These are phyloP conservation scores for Ogataea polymorpha DNA, from an alignment of 805 yeast species.

Conservation along the genomic window DNA sequence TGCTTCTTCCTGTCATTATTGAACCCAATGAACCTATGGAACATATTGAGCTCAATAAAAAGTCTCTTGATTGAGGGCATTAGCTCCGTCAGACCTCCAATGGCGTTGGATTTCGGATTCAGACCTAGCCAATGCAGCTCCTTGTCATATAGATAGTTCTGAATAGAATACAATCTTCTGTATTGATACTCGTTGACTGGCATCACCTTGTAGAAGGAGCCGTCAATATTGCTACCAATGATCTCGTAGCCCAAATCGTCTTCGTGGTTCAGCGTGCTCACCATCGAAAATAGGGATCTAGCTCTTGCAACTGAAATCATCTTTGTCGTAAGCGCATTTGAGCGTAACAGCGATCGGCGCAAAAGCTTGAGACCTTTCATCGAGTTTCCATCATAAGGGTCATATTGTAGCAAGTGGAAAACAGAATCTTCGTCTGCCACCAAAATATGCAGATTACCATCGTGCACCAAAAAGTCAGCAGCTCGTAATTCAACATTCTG, in stretches of 20 bases:
- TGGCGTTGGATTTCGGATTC: constrained; percentile 70
- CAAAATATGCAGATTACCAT: constrained; percentile 63
- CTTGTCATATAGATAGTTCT: constrained; percentile 82
- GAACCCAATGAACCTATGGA: constrained; percentile 50
- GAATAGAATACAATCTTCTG: constrained; percentile 77
- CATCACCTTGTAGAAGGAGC: constrained; percentile 67
- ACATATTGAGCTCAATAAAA: constrained; percentile 58
- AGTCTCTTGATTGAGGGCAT: constrained; percentile 51
- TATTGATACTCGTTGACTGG: constrained; percentile 77
- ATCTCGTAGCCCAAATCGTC: constrained; percentile 46
- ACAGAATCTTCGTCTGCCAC: constrained; percentile 66
- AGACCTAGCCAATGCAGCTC: constrained; percentile 72
- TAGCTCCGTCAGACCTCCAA: constrained; percentile 37
- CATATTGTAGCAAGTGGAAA: constrained; percentile 75
- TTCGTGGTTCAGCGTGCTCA: constrained; percentile 28
- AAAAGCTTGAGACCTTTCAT: constrained; percentile 74
- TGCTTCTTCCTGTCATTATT: constrained; percentile 55
- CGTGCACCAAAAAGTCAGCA: constrained; percentile 73
- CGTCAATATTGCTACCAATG: constrained; percentile 75
- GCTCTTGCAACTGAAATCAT: constrained; percentile 44
- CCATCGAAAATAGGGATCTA: constrained; percentile 29
- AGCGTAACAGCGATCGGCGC: constrained; percentile 64
- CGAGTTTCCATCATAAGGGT: constrained; percentile 88
- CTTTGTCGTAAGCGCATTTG: constrained; percentile 59
- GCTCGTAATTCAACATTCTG: constrained; percentile 58